Conservation (phyloP, 176 grass and related monocot species). For the Avena atlantica region DNA sequence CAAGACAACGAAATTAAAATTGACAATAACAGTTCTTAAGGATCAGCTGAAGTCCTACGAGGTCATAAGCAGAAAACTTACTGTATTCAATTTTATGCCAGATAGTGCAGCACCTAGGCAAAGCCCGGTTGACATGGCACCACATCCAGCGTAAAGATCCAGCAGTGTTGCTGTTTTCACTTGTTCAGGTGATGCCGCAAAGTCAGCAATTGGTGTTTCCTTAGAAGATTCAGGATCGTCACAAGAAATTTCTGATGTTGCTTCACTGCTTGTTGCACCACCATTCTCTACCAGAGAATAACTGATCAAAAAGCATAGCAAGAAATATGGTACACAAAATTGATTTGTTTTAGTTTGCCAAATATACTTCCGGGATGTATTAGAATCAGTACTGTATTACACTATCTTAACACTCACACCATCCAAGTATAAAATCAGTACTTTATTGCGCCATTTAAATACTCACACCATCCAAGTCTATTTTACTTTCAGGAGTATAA, state of each 20-base stretch:
- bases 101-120: conserved; percentile 61
- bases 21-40: background rate
- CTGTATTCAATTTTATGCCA: conserved; percentile 45
- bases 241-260: conserved; percentile 54
- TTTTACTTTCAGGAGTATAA: too few species aligned
- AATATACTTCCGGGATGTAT: background rate
- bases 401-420: too few species aligned
- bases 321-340: background rate
- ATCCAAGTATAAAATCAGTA: background rate
- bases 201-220: conserved; percentile 20
- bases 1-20: background rate
- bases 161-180: conserved; percentile 44
- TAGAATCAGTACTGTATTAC: background rate
- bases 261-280: conserved; percentile 21
- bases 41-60: background rate
- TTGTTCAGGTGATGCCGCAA: conserved; percentile 13
- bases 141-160: conserved; percentile 78
- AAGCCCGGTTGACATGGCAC: conserved; percentile 69
- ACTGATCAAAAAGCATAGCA: background rate
- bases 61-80: background rate
- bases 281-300: conserved; percentile 37
- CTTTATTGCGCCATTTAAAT: too few species aligned
- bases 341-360: background rate
- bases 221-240: conserved; percentile 33
- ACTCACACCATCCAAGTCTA: too few species aligned